Evolutionary conservation across 192 early-diverging fungal genomes (phyloP), one percentile per base, ranked within the genome.

Genomic region (Coemansia reversa): DNA sequence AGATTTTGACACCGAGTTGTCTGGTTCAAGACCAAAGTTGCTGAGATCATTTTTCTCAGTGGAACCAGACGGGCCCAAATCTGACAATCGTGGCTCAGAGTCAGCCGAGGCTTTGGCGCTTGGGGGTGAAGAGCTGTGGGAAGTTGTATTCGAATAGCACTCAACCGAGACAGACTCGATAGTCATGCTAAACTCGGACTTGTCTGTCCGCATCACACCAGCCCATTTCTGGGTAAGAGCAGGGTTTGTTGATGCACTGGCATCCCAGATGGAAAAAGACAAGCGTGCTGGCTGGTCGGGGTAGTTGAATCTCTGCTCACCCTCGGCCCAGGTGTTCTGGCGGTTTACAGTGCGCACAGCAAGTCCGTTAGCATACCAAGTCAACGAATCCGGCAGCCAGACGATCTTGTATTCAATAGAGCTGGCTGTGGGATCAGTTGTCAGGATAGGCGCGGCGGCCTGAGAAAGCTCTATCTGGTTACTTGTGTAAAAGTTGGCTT

Each of bases 181-280:
- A 7, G 59, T 57, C 84, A 85, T 84, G 50, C 67, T 72, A 56
- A 82, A 87, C 1, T 60, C 54, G 2, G 58, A 39, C 22, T 60
- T 72, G 49, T 77, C 56, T n/a, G 80, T 74, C 30, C 74, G 71
- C 18, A 79, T 50, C 33, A 25, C 64, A 12, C 76, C 76, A 20
- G 62, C 86, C 86, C 57, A 86, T 71, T 28, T 67, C 79, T 85
- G 82, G 59, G 55, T 83, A 56, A 39, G 48, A 12, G 1, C 79
- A 58, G 58, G 76, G 71, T 74, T 70, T 29, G 14, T 63, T 25
- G 60, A 71, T 33, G 23, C 59, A 27, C 83, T 74, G 11, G 81
- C 76, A 65, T 87, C 82, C 88, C 88, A 89, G 35, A 89, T 84
- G 1, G 84, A 83, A 66, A 87, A 86, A 0, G 83, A 81, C 9